A percentile compares a stretch with the other conserved stretches of the same genome.
These are phyloP conservation scores for Dipteronia sinensis DNA, from an alignment of 345 rosid genomes.

Conservation along the genomic window DNA sequence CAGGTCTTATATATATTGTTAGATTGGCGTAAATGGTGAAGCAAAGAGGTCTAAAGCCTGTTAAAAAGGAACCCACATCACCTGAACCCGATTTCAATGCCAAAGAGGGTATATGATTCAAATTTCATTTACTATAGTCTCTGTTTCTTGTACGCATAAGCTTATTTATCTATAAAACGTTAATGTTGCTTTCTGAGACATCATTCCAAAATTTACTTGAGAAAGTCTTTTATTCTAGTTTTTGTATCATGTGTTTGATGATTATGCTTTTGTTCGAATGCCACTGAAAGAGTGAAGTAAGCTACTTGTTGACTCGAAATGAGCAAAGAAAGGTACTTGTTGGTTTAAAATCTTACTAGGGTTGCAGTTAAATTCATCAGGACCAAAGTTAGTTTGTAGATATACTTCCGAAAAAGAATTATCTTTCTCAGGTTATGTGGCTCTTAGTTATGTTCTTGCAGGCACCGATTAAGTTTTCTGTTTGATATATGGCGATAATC, in stretches of 20 bases:
- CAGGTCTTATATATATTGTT: not conserved
- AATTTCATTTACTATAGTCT: not conserved
- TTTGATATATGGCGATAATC: not conserved
- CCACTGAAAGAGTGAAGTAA: not conserved
- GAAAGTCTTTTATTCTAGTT: not conserved
- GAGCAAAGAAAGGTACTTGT: not conserved
- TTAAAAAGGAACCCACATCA: not conserved
- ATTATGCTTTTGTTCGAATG: not conserved
- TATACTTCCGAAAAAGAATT: not conserved
- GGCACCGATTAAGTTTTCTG: not conserved
- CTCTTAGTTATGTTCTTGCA: not conserved
- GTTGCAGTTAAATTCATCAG: not conserved
- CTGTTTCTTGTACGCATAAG: not conserved
- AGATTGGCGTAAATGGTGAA: conserved; percentile 11
- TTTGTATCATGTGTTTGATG: not conserved
- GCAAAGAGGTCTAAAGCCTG: conserved; percentile 17
- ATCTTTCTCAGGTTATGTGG: not conserved
- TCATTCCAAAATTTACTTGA: not conserved
- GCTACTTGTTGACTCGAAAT: not conserved
- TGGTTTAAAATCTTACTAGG: not conserved
- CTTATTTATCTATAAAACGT: not conserved
- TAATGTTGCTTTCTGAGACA: not conserved
- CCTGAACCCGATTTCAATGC: conserved; percentile 3
- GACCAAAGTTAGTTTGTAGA: not conserved
- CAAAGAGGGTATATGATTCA: conserved; percentile 10